Evolutionary conservation across 2,329 filamentous ascomycete species (phyloP).

Genomic region (Neopestalotiopsis sp.): DNA sequence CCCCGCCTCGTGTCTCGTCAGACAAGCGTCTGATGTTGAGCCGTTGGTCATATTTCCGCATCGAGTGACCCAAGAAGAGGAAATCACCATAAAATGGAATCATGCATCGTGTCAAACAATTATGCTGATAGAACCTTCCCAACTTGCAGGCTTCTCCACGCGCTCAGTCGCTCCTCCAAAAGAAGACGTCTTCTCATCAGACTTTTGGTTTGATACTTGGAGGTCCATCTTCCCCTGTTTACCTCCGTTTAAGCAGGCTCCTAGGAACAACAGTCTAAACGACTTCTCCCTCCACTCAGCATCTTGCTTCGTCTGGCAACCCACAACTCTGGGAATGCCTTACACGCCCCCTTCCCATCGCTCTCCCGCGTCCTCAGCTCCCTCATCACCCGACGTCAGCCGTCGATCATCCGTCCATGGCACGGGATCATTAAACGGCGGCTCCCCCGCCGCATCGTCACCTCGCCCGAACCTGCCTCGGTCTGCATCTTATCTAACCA

Average conservation of each 20-base stretch:
- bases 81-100: conserved; percentile 32
- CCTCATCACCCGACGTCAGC: conserved; percentile 60
- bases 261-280: conserved; percentile 33
- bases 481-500: conserved; percentile 69
- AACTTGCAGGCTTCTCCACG: conserved; percentile 33
- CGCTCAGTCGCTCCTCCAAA: conserved; percentile 27
- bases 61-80: not conserved
- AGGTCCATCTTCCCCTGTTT: conserved; percentile 35
- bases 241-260: conserved; percentile 27
- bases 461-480: conserved; percentile 57
- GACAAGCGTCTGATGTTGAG: conserved; percentile 16
- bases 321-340: conserved; percentile 68
- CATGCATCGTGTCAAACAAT: conserved; percentile 28
- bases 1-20: conserved; percentile 18
- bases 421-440: conserved; percentile 25
- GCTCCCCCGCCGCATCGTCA: conserved; percentile 37
- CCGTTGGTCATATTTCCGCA: conserved; percentile 14
- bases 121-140: conserved; percentile 34
- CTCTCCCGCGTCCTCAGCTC: conserved; percentile 64
- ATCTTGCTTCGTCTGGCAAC: conserved; percentile 30
- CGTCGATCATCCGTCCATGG: conserved; percentile 62
- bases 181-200: conserved; percentile 22
- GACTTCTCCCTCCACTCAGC: conserved; percentile 27
- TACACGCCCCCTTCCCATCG: conserved; percentile 80
- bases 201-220: conserved; percentile 33